Percentiles rank a stretch among this genome's conserved stretches.
These are phyloP conservation scores for Schwanniomyces polymorphus DNA, from an alignment of 805 yeast genomes.

Conservation along the genomic window DNA sequence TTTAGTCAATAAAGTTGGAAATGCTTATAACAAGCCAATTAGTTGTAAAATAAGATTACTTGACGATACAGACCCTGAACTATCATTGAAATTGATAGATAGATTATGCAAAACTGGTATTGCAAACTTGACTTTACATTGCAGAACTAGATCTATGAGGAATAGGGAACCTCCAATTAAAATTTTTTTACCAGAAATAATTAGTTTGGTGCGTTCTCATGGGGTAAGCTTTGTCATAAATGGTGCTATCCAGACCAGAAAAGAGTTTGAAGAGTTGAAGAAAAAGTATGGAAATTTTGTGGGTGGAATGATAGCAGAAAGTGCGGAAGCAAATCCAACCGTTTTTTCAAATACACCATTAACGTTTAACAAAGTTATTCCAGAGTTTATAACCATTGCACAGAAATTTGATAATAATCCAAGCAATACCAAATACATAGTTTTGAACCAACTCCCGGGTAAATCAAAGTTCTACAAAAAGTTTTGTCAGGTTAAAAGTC, in stretches of 20 bases:
- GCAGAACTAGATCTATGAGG: constrained; percentile 87
- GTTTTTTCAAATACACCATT: constrained; percentile 54
- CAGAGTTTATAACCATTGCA: constrained; percentile 59
- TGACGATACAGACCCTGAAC: constrained; percentile 50
- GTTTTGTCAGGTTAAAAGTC: constrained; percentile 55
- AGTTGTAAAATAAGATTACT: constrained; percentile 87
- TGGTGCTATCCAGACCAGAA: constrained; percentile 64
- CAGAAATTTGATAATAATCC: constrained; percentile 57
- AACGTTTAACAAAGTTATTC: constrained; percentile 55
- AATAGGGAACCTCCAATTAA: constrained; percentile 81
- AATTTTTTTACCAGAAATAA: constrained; percentile 62
- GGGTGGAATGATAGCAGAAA: constrained; percentile 95
- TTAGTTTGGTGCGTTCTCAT: constrained; percentile 56
- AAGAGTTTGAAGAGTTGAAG: constrained; percentile 56
- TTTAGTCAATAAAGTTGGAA: constrained; percentile 79
- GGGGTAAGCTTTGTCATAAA: constrained; percentile 77
- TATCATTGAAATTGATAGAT: constrained; percentile 60
- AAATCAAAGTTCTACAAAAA: constrained; percentile 58
- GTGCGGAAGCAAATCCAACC: constrained; percentile 85
- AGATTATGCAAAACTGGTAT: constrained; percentile 70
- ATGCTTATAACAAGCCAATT: constrained; percentile 73
- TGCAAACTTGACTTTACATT: constrained; percentile 82
- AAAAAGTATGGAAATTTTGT: constrained; percentile 48
- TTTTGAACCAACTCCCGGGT: constrained; percentile 79
- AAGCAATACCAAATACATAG: constrained; percentile 79